Evolutionary conservation across 257 asterid species (phyloP), one percentile per base, ranked within the genome.

Genomic region (Salvia splendens): DNA sequence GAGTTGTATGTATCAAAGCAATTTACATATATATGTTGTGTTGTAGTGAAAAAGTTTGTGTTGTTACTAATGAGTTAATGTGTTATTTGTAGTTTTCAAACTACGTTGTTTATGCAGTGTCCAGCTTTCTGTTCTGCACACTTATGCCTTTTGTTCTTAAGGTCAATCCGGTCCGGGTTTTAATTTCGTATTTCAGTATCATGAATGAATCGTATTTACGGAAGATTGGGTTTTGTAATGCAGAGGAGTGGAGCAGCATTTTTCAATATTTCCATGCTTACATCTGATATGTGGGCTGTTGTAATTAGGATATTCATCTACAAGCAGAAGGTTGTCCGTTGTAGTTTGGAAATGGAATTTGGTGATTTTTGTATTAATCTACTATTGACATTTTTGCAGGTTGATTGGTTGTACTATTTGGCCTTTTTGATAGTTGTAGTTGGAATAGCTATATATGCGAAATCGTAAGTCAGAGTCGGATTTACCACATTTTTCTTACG

Each of bases 201-300:
- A 35, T 4, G 6, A 1, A 35, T 4, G 40, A 35, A 35, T 35
- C 7, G 40, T 35, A 6, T 35, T 35, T 4, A 35, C 0, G 6
- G 40, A 35, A 35, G 40, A 2, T 35, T 35, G 0, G 0, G 0
- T 35, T 4, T 6, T 1, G 5, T 35, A 6, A 6, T 4, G 46
- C 87, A 91, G 97, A 80, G 75, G 79, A 77, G 92, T 61, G 97
- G 97, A 67, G 76, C 97, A 32, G 85, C 97, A 11, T 62, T 91
- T 68, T 83, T 87, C 78, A 88, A 82, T 78, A 92, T 91, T 28
- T 91, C 97, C 12, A 77, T 91, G 55, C 83, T 91, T 8, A 91
- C 97, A 64, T 85, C 96, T 6, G 91, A 85, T 73, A 81, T 91
- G 86, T 91, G 96, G 95, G 96, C 95, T 24, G 95, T 86, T 73